Evolutionary conservation across 805 yeast species (phyloP), one percentile per base, ranked within the genome.

Genomic region (Sugiyamaella americana): DNA sequence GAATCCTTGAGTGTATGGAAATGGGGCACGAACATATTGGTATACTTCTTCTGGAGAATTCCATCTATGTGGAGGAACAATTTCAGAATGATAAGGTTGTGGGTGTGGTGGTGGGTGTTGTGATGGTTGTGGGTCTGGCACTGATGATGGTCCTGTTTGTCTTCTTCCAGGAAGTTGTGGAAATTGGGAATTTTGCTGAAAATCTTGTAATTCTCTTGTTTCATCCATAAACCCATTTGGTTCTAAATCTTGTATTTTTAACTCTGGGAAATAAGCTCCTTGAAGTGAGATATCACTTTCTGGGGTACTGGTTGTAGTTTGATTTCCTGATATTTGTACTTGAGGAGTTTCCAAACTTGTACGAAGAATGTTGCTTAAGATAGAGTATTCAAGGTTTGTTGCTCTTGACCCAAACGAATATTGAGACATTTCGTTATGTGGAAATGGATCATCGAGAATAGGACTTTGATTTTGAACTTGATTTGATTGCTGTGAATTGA

Each of bases 1-100:
- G 58, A 79, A 80, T 43, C 79, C 79, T 51, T 70, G 73, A 2
- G 86, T 83, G 58, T 80, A 80, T 51, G 78, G 79, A 55, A 77
- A 80, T 43, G 80, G 74, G 44, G 68, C 71, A 24, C 67, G 72
- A n/a, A 88, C 82, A 41, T 77, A 72, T n/a, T 84, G 79, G 64
- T 88, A 88, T n/a, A 88, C 57, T 18, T 54, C 55, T 40, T 55
- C 60, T 2, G 60, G 58, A 30, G 50, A 75, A 62, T 69, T 76
- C 63, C 18, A 40, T 24, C 37, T 40, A 26, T 26, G 44, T 26
- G 34, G 32, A 17, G 21, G 11, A 20, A 18, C 34, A 16, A 37
- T 38, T 18, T 43, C 37, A 19, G 37, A 43, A 5, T 36, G 32
- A 3, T 26, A 13, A 8, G 32, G 8, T 10, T 35, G 17, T 19